Conservation (phyloP, 192 early-diverging fungal species). For the Thamnidium elegans region DNA sequence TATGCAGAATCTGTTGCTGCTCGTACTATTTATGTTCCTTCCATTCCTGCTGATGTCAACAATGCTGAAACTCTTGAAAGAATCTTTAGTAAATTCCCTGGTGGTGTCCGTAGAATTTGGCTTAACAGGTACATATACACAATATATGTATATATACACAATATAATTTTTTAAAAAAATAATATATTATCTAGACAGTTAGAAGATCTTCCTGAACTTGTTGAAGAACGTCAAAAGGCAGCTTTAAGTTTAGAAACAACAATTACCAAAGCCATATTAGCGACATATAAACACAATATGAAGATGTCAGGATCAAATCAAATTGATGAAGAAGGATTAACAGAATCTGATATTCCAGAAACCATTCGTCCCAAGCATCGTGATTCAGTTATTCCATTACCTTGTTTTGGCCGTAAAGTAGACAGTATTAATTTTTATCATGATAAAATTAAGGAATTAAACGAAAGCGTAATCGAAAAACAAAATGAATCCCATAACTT, state of each 20-base stretch:
- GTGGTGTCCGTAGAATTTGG: slow-evolving; percentile 64
- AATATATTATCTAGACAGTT: slow-evolving; percentile 36
- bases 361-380: slow-evolving; percentile 54
- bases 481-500: slow-evolving; percentile 31
- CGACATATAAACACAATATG: slow-evolving; percentile 39
- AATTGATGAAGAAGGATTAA: slow-evolving; percentile 16
- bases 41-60: slow-evolving; percentile 65
- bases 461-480: slow-evolving; percentile 43
- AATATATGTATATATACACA: background rate
- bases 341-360: slow-evolving; percentile 31
- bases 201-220: slow-evolving; percentile 43
- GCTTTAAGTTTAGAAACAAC: slow-evolving; percentile 50
- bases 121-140: slow-evolving; percentile 35
- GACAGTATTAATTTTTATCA: slow-evolving; percentile 56
- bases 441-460: slow-evolving; percentile 39
- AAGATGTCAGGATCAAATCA: slow-evolving; percentile 4
- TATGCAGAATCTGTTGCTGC: slow-evolving; percentile 46
- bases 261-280: slow-evolving; percentile 46
- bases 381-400: slow-evolving; percentile 34
- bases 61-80: slow-evolving; percentile 42
- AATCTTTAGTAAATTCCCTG: slow-evolving; percentile 63
- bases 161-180: background rate
- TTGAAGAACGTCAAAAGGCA: slow-evolving; percentile 49
- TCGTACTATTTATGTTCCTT: slow-evolving; percentile 65
- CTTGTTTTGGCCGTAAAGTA: slow-evolving; percentile 60